Evolutionary conservation across 371 early-diverging fungal genomes (phyloP), one percentile per base, ranked within the genome.

Genomic region (Choanephora cucurbitarum): DNA sequence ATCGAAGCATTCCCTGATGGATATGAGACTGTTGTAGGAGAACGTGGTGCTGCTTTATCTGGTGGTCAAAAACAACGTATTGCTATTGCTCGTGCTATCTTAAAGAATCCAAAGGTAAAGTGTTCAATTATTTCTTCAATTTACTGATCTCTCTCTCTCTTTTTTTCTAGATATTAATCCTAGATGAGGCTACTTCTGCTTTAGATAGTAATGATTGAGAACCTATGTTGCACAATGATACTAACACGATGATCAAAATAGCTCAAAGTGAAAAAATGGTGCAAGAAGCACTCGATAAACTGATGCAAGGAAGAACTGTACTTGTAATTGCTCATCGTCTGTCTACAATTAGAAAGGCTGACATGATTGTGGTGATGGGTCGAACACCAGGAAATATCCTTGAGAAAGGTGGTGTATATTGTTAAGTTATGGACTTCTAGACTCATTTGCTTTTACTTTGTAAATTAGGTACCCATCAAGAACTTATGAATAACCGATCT

Each of bases 11-110:
- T 93, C 59, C 88, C 91, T 2, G 69, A 79, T 10, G 86, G 85
- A 23, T 89, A 90, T 59, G 79, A 91, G 21, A 92, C 94, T 0
- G 64, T 83, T 8, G 86, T 92, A 7, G 70, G 67, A 18, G 72
- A 75, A 49, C 59, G 70, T 19, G 79, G 79, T 49, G 73, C 83
- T 11, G 75, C 82, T 31, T 70, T 97, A n/a, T 88, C 89, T 37
- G 96, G 95, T 34, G 96, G 96, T 15, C 94, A 96, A 69, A 88
- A 87, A 60, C 95, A 96, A 64, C 75, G 93, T 9, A 68, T 92
- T 61, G 85, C 86, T 21, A 81, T 92, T 41, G 89, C 90, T 15
- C 73, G 92, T 13, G 90, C 91, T 15, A 79, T 91, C 17, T 58
- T 90, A 42, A 82, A 85, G 43, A 64, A 87, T 50, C 90, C 90